Conservation (phyloP, 805 yeast species). For the Candida lessepsii region DNA sequence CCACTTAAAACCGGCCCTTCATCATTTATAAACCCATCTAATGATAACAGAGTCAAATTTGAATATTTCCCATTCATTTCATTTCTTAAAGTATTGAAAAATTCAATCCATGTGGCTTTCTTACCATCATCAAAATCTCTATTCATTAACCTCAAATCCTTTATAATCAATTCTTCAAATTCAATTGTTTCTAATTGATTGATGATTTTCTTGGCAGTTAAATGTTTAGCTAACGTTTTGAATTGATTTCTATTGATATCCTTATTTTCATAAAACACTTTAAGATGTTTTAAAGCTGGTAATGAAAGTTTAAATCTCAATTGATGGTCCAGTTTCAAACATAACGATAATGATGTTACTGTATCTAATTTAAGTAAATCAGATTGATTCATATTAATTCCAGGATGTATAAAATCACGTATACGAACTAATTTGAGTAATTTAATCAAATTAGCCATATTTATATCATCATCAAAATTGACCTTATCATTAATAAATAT, state of each 20-base stretch:
- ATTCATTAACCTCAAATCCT: conserved; percentile 19
- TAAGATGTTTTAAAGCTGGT: conserved; percentile 16
- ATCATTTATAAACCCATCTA: conserved; percentile 24
- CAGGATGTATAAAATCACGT: conserved; percentile 6
- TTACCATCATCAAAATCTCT: conserved; percentile 14
- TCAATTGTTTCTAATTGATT: conserved; percentile 15
- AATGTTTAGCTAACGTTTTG: conserved; percentile 11
- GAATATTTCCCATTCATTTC: not conserved
- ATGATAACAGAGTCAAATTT: conserved; percentile 1
- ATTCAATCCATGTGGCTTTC: conserved; percentile 21
- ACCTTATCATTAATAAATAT: conserved; percentile 9
- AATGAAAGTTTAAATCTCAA: not conserved
- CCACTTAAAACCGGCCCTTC: conserved; percentile 13
- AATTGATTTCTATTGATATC: conserved; percentile 6
- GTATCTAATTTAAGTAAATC: conserved; percentile 1
- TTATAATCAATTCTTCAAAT: conserved; percentile 15
- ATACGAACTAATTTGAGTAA: not conserved
- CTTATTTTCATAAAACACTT: conserved; percentile 15
- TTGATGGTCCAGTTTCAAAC: conserved; percentile 5
- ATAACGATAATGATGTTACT: not conserved
- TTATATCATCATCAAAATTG: not conserved
- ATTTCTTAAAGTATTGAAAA: conserved; percentile 13
- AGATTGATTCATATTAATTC: not conserved
- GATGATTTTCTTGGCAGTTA: conserved; percentile 8
- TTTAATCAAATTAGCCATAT: not conserved